phyloP scores from a whole-genome alignment of 805 yeast genomes.

The Yarrowia yakushimensis region DNA sequence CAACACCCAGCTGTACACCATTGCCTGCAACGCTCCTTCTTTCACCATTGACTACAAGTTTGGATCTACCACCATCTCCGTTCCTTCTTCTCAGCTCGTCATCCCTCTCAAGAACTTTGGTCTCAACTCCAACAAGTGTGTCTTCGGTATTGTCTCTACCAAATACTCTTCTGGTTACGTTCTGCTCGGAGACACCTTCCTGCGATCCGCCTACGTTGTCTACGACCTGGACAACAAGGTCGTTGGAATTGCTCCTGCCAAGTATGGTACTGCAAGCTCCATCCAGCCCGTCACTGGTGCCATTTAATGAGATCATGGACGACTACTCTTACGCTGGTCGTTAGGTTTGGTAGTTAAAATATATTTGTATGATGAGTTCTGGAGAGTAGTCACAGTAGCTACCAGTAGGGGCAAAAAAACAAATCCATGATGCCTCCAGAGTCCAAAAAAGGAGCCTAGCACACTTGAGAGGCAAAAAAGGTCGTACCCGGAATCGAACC shows the following conservation, averaged over 20 bases:
- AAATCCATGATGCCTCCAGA: background rate
- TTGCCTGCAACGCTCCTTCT: background rate
- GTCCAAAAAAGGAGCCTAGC: background rate
- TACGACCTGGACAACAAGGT: slow-evolving; percentile 57
- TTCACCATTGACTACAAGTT: slow-evolving; percentile 7
- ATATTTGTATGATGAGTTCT: no score
- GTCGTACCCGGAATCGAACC: slow-evolving; percentile 24
- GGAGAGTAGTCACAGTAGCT: no score
- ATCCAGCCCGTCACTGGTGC: slow-evolving; percentile 4
- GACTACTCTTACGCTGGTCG: background rate
- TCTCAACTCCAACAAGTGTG: slow-evolving; percentile 29
- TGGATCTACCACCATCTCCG: slow-evolving; percentile 52
- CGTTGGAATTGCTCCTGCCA: slow-evolving; percentile 54
- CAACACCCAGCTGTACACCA: slow-evolving; percentile 16
- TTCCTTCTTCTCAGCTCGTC: slow-evolving; percentile 70
- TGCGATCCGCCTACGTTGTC: slow-evolving; percentile 61
- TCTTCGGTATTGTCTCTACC: slow-evolving; percentile 35
- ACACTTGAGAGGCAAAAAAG: background rate
- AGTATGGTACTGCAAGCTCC: slow-evolving; percentile 24
- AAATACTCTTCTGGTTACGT: slow-evolving; percentile 31
- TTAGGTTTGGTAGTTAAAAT: background rate
- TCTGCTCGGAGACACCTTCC: slow-evolving; percentile 56
- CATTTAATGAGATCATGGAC: background rate
- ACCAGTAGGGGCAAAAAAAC: background rate
- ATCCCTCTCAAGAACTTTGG: slow-evolving; percentile 29